Base-by-base conservation (phyloP, 768 basidiomycete genomes). In the Vararia minispora region DNA sequence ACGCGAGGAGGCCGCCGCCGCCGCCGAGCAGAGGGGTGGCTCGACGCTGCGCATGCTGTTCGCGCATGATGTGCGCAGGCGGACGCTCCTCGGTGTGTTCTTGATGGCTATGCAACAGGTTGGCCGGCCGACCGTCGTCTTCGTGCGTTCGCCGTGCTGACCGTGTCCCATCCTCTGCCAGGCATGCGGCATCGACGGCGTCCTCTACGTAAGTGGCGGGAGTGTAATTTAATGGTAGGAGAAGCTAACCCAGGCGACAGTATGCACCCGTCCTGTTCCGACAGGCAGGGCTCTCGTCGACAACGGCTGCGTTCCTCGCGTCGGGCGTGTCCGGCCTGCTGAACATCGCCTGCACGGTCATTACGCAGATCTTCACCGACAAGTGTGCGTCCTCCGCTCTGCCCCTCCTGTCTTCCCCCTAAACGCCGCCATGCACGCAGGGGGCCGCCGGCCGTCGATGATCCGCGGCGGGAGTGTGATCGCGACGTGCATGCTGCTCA, bases 271-370 rank as follows among this genome's bases (percentile, higher is more conserved):
- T 65, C 7, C 55, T 71, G 10, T 73, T 73, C 45, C 50, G 60
- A 3, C 70, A 72, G 44, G 67, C 67, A 1, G 67, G 72, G n/a
- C 60, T 72, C n/a, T 60, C 62, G 10, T 59, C 59, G 3, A 52
- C 54, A n/a, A 59, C 62, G n/a, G 61, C 69, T 3, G 60, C 66
- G 3, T 71, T 73, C 53, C 57, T 72, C 24, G 69, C 68, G 0
- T 69, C 69, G 1, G 72, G 69, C 4, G 57, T 72, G 10, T 65
- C 66, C 1, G 72, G 69, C 22, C 55, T 73, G 28, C 45, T 69
- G 25, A 65, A 63, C 42, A 42, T 71, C 14, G 54, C 53, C 12
- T 52, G 57, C 29, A 66, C 64, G 5, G 56, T 68, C 33, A 50
- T 56, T 3, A 53, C 60, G 9, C 65, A 64, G 42, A 37, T 61